A percentile compares a stretch with the other conserved stretches of the same genome.
Conservation (phyloP, 169 alveolate genomes). For the Blepharisma undulans region DNA sequence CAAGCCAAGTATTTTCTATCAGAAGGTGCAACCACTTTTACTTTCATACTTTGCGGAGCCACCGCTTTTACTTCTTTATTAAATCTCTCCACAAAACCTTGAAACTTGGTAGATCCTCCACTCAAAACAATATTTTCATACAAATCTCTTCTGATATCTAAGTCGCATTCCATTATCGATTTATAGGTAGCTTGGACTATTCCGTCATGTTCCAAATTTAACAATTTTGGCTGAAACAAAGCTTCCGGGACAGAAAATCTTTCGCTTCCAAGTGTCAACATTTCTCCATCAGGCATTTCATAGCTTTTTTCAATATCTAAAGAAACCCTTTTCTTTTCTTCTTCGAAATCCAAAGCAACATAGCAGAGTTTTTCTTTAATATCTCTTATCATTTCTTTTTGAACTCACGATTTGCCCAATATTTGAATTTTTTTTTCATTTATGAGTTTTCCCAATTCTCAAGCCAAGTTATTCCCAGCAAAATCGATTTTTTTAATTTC, state of each 20-base stretch:
- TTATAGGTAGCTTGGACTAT: conserved; percentile 93
- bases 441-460: conserved; percentile 92
- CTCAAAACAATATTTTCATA: conserved; percentile 61
- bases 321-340: conserved; percentile 93
- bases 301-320: conserved; percentile 94
- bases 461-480: conserved; percentile 98
- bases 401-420: conserved; percentile 96
- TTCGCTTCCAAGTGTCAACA: conserved; percentile 94
- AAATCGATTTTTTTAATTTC: conserved; percentile 95
- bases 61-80: conserved; percentile 95
- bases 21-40: conserved; percentile 98
- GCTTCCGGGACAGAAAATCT: conserved; percentile 98
- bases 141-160: conserved; percentile 73
- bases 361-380: conserved; percentile 97
- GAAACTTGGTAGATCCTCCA: conserved; percentile 75
- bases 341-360: conserved; percentile 95
- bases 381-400: conserved; percentile 96
- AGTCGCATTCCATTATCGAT: conserved; percentile 93
- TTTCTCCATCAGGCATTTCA: conserved; percentile 98
- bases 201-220: conserved; percentile 91
- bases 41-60: conserved; percentile 97
- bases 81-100: conserved; percentile 95
- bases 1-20: conserved; percentile 98
- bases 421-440: conserved; percentile 95
- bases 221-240: conserved; percentile 95